Base-by-base conservation (phyloP, 495 filamentous ascomycete species). In the Clohesyomyces aquaticus region DNA sequence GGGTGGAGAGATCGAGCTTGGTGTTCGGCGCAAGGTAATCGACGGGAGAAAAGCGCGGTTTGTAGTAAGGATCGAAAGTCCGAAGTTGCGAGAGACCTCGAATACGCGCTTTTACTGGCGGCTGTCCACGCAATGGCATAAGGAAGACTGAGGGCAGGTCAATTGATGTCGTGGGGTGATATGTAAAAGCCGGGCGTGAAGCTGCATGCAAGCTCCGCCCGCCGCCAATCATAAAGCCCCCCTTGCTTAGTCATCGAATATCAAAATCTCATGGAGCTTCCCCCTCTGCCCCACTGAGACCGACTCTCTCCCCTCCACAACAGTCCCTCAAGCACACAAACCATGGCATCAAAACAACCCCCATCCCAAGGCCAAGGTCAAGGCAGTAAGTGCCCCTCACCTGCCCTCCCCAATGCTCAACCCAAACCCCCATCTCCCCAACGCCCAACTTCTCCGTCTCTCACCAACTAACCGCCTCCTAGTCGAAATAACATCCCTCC, bases 401-500 rank as follows among this genome's bases (percentile, higher is more conserved):
- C 23, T 28, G 11, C 49, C 18, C 6, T 10, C 11, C 23, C 55
- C 23, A 46, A 26, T 19, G 4, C 14, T 48, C 25, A 21, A 2
- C 11, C 49, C 11, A 41, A 52, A 21, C 16, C 45, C 19, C 26
- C 28, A 43, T 3, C 41, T n/a, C 21, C 29, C 26, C 41, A 27
- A 18, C 41, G 21, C 42, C 25, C 32, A 38, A 6, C 6, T 14
- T 47, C n/a, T n/a, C n/a, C n/a, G n/a, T n/a, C n/a, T n/a, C n/a
- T n/a, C n/a, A 8, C n/a, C 21, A 28, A 51, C 55, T 65, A 55
- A 61, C 45, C 1, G 3, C 4, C 46, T 16, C 18, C 25, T 57
- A 88, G 87, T 90, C 62, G 86, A 89, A 75, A 80, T 90, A 49
- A 77, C 77, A 38, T 79, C 81, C 28, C 82, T 90, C 58, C 80